phyloP scores from a whole-genome alignment of 1,139 yeast genomes.

The Meyerozyma elateridarum region DNA sequence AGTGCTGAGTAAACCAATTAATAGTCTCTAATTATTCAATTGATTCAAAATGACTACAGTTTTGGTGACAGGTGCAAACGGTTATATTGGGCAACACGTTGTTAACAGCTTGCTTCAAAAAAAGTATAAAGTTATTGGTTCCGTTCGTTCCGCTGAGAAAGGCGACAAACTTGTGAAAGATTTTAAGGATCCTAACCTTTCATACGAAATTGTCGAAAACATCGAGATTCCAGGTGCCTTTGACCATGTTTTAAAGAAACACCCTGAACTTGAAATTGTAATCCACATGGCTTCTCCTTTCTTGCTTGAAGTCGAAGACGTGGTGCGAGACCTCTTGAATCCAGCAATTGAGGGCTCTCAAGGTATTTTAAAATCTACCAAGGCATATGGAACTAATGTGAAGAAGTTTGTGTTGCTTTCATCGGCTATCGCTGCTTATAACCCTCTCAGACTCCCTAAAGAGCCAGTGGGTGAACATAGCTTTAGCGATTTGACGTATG shows the following conservation, averaged over 20 bases:
- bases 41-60: too few relatives aligned
- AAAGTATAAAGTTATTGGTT: constrained; percentile 27
- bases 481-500: constrained; percentile 4
- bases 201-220: constrained; percentile 34
- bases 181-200: too few relatives aligned
- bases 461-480: constrained; percentile 14
- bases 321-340: constrained; percentile 25
- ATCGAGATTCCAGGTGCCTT: constrained; percentile 19
- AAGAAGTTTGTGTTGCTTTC: constrained; percentile 27
- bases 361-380: constrained; percentile 25
- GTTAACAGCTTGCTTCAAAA: constrained; percentile 23
- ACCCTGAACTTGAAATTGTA: constrained; percentile 21
- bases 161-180: constrained; percentile 19
- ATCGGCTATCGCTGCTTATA: constrained; percentile 18
- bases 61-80: constrained; percentile 56
- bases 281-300: constrained; percentile 25
- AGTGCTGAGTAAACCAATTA: too few relatives aligned
- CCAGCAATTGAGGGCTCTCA: constrained; percentile 35
- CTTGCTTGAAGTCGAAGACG: constrained; percentile 21
- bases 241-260: constrained; percentile 11
- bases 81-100: constrained; percentile 54
- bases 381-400: constrained; percentile 21
- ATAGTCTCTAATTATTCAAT: too few relatives aligned
- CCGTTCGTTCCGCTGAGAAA: constrained; percentile 29
- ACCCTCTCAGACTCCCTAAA: constrained; percentile 18